Evolutionary conservation across 768 basidiomycete genomes (phyloP), one percentile per base, ranked within the genome.

Genomic region (Phylloporus rhodoxanthus): DNA sequence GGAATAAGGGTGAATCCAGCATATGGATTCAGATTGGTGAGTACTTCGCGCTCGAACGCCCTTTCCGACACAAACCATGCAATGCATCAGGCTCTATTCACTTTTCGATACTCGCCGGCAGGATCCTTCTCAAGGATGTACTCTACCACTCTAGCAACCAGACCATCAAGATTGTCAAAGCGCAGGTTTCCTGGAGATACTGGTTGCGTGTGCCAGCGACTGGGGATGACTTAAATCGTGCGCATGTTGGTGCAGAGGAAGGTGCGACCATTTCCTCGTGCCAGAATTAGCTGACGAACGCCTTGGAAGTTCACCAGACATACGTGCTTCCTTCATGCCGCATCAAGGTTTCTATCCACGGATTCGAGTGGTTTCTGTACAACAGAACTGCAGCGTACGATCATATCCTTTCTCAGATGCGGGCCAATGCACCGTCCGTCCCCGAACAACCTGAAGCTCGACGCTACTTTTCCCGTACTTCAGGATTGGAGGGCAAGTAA

Each of bases 121-220:
- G 93, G 54, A 82, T 98, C 44, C 77, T 94, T 19, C 75, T 97
- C 58, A 91, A 90, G 70, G 89, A 97, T 63, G 65, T 96, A 28
- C 74, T 78, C 15, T 97, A 97, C 65, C 82, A 95, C 66, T 94
- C 92, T 2, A 87, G 89, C 63, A 97, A 95, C 67, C 87, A 96
- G 66, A 90, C 87, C 17, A 75, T 94, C 38, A 82, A 82, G 53
- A 76, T 92, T 44, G 80, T 91, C 41, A 89, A 91, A 67, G 88
- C 84, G 2, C 82, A 91, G 61, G 67, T 97, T 42, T 86, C 86
- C 56, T 98, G 94, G 92, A 77, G 91, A 55, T 97, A 95, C 66
- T 98, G 95, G 95, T 76, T 91, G 42, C 82, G 91, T 49, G 72
- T 77, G 34, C 86, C 92, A 2, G 80, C 85, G 8, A 77, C 80